Conservation (phyloP, 441 rosid species). For the Biscutella laevigata region DNA sequence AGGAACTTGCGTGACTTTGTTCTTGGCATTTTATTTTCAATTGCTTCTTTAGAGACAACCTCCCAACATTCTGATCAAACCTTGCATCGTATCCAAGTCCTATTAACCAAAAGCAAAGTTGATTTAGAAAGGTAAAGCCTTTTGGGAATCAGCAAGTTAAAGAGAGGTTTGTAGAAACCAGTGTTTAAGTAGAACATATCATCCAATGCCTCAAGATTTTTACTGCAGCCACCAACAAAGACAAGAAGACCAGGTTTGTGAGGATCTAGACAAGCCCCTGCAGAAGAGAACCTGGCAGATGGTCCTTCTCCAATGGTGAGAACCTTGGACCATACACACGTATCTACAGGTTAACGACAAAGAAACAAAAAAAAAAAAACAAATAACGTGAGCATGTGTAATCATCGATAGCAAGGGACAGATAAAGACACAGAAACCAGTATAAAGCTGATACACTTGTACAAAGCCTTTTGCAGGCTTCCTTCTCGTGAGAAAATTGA, state of each 20-base stretch:
- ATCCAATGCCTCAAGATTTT: conserved; percentile 84
- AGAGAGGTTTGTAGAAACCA: conserved; percentile 40
- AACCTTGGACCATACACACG: conserved; percentile 73
- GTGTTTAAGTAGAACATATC: conserved; percentile 84
- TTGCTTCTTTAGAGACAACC: conserved; percentile 77
- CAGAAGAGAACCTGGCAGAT: conserved; percentile 79
- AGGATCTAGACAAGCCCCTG: conserved; percentile 90
- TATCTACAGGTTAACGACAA: conserved; percentile 38
- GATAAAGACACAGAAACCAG: conserved; percentile 1
- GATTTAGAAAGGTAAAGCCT: neutral
- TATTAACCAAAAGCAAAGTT: conserved; percentile 22
- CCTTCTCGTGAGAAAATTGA: neutral
- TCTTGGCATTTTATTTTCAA: conserved; percentile 88
- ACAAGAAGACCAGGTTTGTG: conserved; percentile 60
- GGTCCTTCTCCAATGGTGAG: conserved; percentile 68
- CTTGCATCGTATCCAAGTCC: conserved; percentile 43
- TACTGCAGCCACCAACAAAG: conserved; percentile 90
- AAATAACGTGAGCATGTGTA: conserved; percentile 1
- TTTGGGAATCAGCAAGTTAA: conserved; percentile 4
- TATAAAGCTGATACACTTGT: neutral
- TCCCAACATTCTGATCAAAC: conserved; percentile 54
- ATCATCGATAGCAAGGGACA: neutral
- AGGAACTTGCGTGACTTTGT: conserved; percentile 45
- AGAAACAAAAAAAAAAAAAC: neutral
- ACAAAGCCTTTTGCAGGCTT: neutral